These are phyloP conservation scores for Boletus eberwhitei DNA, from an alignment of 768 basidiomycete species.

Conservation along the genomic window DNA sequence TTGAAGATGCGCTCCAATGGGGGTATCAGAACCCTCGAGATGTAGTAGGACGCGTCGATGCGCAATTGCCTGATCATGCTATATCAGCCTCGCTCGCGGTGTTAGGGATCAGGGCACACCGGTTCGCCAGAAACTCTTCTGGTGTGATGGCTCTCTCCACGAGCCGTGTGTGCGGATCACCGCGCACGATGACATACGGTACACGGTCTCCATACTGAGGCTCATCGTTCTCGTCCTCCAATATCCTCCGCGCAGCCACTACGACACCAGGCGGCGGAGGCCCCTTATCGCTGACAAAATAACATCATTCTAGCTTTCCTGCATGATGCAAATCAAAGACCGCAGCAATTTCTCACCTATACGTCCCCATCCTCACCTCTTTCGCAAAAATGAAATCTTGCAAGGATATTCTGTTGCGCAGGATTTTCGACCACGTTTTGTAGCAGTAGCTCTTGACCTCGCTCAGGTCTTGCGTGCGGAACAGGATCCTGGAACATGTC, in stretches of 20 bases:
- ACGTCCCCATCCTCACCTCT: constrained; percentile 90
- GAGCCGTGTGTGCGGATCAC: constrained; percentile 59
- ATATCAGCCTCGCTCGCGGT: background rate
- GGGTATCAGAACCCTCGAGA: constrained; percentile 80
- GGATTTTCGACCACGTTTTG: constrained; percentile 77
- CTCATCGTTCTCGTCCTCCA: constrained; percentile 76
- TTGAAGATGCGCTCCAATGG: constrained; percentile 90
- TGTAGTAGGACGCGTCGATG: constrained; percentile 89
- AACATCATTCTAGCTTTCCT: background rate
- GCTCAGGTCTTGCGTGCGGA: constrained; percentile 86
- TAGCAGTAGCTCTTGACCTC: constrained; percentile 86
- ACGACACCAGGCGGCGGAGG: constrained; percentile 90
- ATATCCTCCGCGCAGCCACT: constrained; percentile 73
- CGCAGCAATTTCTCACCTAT: constrained; percentile 52
- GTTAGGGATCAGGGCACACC: constrained; percentile 39
- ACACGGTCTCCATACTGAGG: constrained; percentile 92
- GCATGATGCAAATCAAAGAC: background rate
- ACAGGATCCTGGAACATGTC: constrained; percentile 67
- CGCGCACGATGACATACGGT: constrained; percentile 80
- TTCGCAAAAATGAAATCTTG: constrained; percentile 96
- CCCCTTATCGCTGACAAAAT: constrained; percentile 60
- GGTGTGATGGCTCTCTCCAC: constrained; percentile 78
- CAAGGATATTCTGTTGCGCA: constrained; percentile 76
- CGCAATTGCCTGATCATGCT: constrained; percentile 49
- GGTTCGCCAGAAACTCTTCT: constrained; percentile 59